Conservation (phyloP, 306 rosid genomes). For the Quercus glauca region DNA sequence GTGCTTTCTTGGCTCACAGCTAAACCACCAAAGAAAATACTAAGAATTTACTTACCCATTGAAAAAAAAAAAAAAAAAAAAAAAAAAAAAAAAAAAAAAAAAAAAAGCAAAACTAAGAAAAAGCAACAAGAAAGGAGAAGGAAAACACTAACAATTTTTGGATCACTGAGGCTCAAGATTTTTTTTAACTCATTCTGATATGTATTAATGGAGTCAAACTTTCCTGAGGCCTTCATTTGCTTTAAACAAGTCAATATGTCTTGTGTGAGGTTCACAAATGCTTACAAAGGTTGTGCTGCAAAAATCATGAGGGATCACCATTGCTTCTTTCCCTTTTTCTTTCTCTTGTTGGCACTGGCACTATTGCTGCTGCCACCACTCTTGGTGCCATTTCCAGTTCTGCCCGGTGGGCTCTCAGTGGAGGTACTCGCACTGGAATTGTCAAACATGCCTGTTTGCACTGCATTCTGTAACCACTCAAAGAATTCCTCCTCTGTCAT, state of each 20-base stretch:
- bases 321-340: slow-evolving; percentile 83
- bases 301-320: slow-evolving; percentile 46
- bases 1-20: background rate
- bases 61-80: too few species aligned
- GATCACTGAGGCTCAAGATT: slow-evolving; percentile 7
- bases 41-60: background rate
- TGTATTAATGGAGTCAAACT: slow-evolving; percentile 33
- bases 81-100: too few species aligned
- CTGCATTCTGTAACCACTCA: slow-evolving; percentile 90
- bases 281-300: slow-evolving; percentile 24
- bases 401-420: slow-evolving; percentile 56
- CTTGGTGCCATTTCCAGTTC: slow-evolving; percentile 55
- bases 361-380: slow-evolving; percentile 30
- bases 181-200: slow-evolving; percentile 7
- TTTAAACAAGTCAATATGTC: slow-evolving; percentile 22
- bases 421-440: slow-evolving; percentile 41
- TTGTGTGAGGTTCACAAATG: slow-evolving; percentile 19
- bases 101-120: background rate
- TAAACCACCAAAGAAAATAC: background rate
- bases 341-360: slow-evolving; percentile 57
- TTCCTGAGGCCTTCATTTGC: slow-evolving; percentile 31
- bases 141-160: slow-evolving; percentile 22
- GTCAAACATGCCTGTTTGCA: slow-evolving; percentile 68
- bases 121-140: slow-evolving; percentile 14
- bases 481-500: slow-evolving; percentile 90